These are phyloP conservation scores for Beauveria varroae DNA, from an alignment of 2,329 filamentous ascomycete genomes.

Conservation along the genomic window DNA sequence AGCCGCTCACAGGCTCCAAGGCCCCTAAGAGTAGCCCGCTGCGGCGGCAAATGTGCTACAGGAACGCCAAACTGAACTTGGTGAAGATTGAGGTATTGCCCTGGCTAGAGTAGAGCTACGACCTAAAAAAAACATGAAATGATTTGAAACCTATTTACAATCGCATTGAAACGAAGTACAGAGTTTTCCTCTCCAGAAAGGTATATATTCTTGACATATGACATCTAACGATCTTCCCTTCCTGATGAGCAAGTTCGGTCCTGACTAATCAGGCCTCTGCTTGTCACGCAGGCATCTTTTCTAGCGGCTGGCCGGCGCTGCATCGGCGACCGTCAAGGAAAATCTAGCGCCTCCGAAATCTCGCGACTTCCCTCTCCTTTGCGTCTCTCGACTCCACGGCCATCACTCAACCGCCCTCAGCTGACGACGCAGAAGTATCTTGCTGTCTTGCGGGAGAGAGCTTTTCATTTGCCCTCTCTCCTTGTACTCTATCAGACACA, in stretches of 20 bases:
- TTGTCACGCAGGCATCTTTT: background rate
- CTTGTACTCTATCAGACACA: background rate
- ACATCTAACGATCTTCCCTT: no score
- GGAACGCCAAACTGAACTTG: no score
- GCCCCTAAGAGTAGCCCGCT: no score
- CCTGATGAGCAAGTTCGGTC: background rate
- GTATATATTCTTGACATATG: no score
- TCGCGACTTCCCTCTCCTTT: conserved; percentile 9
- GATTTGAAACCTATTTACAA: no score
- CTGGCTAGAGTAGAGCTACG: no score
- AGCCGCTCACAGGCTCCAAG: background rate
- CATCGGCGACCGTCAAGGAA: background rate
- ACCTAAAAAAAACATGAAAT: no score
- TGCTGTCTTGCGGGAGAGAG: conserved; percentile 6
- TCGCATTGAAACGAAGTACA: no score
- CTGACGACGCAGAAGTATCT: conserved; percentile 1
- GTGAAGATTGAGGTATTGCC: no score
- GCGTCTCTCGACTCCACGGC: background rate
- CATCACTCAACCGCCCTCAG: background rate
- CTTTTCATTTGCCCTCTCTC: background rate
- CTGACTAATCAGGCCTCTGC: background rate
- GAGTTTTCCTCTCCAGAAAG: no score
- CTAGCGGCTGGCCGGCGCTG: background rate
- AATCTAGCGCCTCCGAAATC: conserved; percentile 11
- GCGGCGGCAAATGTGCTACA: no score